Conservation (phyloP, 2,329 filamentous ascomycete species). For the Aspergillus pseudoviridinutans region DNA sequence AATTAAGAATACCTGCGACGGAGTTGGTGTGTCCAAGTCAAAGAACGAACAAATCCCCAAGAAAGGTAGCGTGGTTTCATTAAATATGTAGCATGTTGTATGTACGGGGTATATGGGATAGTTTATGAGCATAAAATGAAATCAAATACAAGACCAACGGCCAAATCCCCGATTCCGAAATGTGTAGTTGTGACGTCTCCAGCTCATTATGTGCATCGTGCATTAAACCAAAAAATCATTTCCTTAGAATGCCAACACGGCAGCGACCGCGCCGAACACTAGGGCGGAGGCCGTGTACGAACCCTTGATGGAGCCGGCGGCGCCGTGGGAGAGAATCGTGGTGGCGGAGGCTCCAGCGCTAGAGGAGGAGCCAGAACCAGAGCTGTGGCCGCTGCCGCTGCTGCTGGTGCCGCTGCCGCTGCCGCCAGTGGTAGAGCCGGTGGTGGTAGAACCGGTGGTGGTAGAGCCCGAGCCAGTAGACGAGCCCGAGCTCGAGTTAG, state of each 20-base stretch:
- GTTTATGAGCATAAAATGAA: background rate
- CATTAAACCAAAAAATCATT: conserved; percentile 1
- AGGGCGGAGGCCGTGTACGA: conserved; percentile 17
- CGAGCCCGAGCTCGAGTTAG: conserved; percentile 12
- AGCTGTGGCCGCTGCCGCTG: background rate
- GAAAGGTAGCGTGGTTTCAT: background rate
- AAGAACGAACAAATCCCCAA: background rate
- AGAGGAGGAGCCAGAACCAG: conserved; percentile 3
- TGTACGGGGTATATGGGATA: background rate
- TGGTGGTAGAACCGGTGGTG: background rate
- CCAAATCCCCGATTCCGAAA: background rate
- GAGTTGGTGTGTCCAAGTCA: too few species aligned
- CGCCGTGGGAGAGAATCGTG: conserved; percentile 17
- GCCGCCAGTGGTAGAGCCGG: conserved; percentile 1
- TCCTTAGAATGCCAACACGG: conserved; percentile 29
- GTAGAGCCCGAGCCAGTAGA: conserved; percentile 11
- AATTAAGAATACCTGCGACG: background rate
- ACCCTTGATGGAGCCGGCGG: conserved; percentile 19
- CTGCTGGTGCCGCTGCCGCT: background rate
- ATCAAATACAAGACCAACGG: background rate
- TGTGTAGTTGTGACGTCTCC: background rate
- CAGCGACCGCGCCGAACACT: conserved; percentile 20
- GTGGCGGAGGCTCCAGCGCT: conserved; percentile 14
- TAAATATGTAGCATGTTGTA: background rate
- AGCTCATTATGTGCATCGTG: background rate